Percentiles rank a stretch among this genome's conserved stretches.
phyloP scores from a whole-genome alignment of 192 early-diverging fungal genomes.

The Coemansia asiatica region DNA sequence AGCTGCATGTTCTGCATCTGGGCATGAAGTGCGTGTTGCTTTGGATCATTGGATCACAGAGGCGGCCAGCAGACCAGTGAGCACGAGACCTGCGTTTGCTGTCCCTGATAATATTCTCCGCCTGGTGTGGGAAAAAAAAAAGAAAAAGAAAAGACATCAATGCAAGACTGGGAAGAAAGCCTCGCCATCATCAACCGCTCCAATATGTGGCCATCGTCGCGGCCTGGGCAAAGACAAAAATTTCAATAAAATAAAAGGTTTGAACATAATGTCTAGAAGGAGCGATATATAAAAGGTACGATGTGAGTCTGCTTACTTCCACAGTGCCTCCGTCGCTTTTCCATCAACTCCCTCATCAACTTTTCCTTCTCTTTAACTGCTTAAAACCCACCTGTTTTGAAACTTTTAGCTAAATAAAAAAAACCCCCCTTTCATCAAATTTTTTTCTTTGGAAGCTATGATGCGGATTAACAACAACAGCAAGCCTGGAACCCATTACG shows the following conservation, averaged over 20 bases:
- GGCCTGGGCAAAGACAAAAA: background rate
- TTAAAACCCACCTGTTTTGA: too few species aligned
- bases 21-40: background rate
- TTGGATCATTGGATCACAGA: background rate
- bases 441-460: constrained; percentile 9
- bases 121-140: constrained; percentile 1
- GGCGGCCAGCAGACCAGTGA: background rate
- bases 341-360: background rate
- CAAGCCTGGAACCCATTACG: constrained; percentile 29
- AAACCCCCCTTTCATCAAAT: background rate
- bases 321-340: too few species aligned
- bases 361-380: too few species aligned
- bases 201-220: background rate
- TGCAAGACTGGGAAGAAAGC: constrained; percentile 6
- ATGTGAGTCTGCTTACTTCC: too few species aligned
- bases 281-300: too few species aligned
- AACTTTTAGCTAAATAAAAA: background rate
- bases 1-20: background rate
- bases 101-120: background rate
- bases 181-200: too few species aligned
- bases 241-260: too few species aligned
- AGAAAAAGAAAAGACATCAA: too few species aligned
- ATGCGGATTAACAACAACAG: constrained; percentile 23
- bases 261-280: too few species aligned
- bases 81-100: background rate